Conservation (phyloP, 192 early-diverging fungal species). For the Coemansia sp. region DNA sequence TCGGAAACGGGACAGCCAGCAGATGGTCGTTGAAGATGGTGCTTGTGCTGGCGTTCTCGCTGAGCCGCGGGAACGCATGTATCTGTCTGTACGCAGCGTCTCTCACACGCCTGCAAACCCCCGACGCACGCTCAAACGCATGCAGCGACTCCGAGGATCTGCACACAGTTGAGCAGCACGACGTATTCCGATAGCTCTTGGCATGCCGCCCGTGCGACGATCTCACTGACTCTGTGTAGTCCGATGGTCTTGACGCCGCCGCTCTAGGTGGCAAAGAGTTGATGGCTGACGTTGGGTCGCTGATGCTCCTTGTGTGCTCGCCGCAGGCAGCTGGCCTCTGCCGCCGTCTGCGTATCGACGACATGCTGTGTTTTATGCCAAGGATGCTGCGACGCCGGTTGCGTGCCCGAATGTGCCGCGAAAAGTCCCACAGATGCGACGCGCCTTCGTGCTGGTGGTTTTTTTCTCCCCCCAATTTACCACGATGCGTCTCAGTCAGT, state of each 20-base stretch:
- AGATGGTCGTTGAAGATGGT: constrained; percentile 3
- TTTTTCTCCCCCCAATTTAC: background rate
- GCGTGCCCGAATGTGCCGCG: constrained; percentile 32
- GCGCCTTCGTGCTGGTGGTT: background rate
- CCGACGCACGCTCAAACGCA: background rate
- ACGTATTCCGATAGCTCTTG: background rate
- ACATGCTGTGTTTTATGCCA: constrained; percentile 37
- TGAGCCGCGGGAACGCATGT: constrained; percentile 3
- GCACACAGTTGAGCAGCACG: background rate
- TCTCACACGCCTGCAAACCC: background rate
- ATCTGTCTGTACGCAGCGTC: background rate
- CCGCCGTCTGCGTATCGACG: constrained; percentile 36
- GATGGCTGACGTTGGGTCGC: constrained; percentile 39
- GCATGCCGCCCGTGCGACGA: background rate
- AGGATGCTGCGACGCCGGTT: constrained; percentile 46
- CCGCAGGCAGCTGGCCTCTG: constrained; percentile 4
- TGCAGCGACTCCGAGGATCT: background rate
- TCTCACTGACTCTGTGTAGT: background rate
- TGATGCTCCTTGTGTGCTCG: constrained; percentile 39
- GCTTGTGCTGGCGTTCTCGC: constrained; percentile 2
- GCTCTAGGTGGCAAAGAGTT: constrained; percentile 7
- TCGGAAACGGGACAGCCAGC: background rate
- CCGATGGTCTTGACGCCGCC: constrained; percentile 9
- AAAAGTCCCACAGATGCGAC: constrained; percentile 28
- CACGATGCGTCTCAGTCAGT: background rate